Evolutionary conservation across 495 filamentous ascomycete genomes (phyloP), one percentile per base, ranked within the genome.

Genomic region (Talaromyces stipitatus): DNA sequence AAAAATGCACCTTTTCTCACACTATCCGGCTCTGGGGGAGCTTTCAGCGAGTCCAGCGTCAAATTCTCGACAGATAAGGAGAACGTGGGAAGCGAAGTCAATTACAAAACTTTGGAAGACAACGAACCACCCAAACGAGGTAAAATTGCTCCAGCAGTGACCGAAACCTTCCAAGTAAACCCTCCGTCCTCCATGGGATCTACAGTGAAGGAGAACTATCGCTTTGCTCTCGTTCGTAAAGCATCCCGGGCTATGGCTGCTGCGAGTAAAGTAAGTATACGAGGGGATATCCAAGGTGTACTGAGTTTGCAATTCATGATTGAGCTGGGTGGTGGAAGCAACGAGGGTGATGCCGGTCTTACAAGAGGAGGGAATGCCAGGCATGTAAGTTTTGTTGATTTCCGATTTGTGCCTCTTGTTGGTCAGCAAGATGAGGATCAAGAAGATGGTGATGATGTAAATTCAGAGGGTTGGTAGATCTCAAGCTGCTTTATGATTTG

Each of bases 251-350:
- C 94, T 3, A 97, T 98, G 95, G 84, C 83, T 28, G 82, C 90
- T 45, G 91, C 94, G 22, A 89, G 79, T 55, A 98, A 97, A 69
- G 92, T 97, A 23, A 96, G 91, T 66, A 82, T 98, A 57, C 78
- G 94, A 5, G 84, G 88, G 5, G 94, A 98, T 74, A 75, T 79
- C 10, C 86, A 91, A 68, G 94, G 94, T 0, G 92, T 97, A 14
- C 69, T 98, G 59, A 97, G 90, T 69, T 73, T 97, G 65, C 94
- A 98, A 69, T 96, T 98, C 62, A 95, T 98, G 91, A 85, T 98
- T 30, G 90, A 96, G 66, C 71, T 88, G 12, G 83, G 86, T 57
- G 66, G 62, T 52, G 29, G 66, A 62, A 50, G 64, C 16, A 64
- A 61, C 28, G 64, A 61, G 58, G 62, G 63, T 9, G 43, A 65